Conservation (phyloP, 1,284 basidiomycete genomes). For the Naganishia sp. region DNA sequence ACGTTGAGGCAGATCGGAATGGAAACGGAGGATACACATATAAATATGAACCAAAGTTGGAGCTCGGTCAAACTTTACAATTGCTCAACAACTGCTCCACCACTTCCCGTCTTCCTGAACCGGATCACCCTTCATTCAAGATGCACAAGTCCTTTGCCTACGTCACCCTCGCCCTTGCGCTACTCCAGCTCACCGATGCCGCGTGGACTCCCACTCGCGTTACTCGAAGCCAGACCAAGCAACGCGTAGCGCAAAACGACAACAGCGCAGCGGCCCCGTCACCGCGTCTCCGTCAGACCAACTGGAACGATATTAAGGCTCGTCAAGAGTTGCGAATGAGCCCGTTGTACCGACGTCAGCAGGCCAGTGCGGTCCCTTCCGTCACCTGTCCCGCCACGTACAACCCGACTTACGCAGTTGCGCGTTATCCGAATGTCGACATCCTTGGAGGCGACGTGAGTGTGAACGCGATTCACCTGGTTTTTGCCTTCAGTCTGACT, state of each 20-base stretch:
- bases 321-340: slow-evolving; percentile 5
- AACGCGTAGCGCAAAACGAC: background rate
- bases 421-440: slow-evolving; percentile 12
- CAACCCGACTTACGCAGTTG: background rate
- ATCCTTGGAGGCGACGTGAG: slow-evolving; percentile 13
- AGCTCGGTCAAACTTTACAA: too few species aligned
- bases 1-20: too few species aligned
- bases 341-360: slow-evolving; percentile 13
- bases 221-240: background rate
- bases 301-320: slow-evolving; percentile 16
- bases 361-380: slow-evolving; percentile 3
- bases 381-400: slow-evolving; percentile 1
- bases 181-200: background rate
- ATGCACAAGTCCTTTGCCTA: background rate
- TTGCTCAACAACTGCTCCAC: too few species aligned
- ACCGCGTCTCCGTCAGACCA: slow-evolving; percentile 8
- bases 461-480: background rate
- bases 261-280: slow-evolving; percentile 2
- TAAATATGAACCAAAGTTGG: too few species aligned
- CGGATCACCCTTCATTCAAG: background rate
- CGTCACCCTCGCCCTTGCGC: background rate
- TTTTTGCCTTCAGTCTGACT: too few species aligned
- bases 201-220: slow-evolving; percentile 4
- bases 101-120: too few species aligned
- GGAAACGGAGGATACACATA: too few species aligned